A percentile compares a stretch with the other conserved stretches of the same genome.
phyloP scores from a whole-genome alignment of 495 filamentous ascomycete genomes.

The Cudoniella acicularis region DNA sequence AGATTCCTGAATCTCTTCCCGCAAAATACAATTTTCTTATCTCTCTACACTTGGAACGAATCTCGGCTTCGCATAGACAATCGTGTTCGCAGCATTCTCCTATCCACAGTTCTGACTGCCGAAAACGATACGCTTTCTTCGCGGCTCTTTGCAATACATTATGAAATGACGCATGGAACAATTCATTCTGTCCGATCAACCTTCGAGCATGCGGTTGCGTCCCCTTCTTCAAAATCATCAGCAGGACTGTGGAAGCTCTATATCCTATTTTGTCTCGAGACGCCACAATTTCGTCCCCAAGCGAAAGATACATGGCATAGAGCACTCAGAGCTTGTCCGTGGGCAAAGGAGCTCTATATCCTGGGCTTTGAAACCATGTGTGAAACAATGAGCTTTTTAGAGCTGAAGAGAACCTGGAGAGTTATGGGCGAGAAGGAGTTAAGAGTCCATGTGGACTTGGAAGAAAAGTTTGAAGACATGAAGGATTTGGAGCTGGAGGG shows the following conservation, averaged over 20 bases:
- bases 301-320: constrained; percentile 65
- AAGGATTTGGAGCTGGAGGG: constrained; percentile 5
- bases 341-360: constrained; percentile 69
- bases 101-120: constrained; percentile 39
- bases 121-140: constrained; percentile 45
- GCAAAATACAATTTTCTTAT: constrained; percentile 72
- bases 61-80: constrained; percentile 65
- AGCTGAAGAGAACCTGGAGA: constrained; percentile 19
- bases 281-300: constrained; percentile 5
- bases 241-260: constrained; percentile 65
- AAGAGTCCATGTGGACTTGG: constrained; percentile 27
- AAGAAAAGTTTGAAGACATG: constrained; percentile 23
- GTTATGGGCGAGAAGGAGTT: constrained; percentile 28
- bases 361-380: constrained; percentile 46
- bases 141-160: constrained; percentile 63
- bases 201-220: constrained; percentile 65
- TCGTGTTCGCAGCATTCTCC: constrained; percentile 60
- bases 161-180: constrained; percentile 59
- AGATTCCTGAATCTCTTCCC: constrained; percentile 63
- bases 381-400: constrained; percentile 3
- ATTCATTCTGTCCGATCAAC: constrained; percentile 57
- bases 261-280: constrained; percentile 44
- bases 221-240: constrained; percentile 30
- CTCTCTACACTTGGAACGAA: constrained; percentile 68
- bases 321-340: constrained; percentile 67